Base-by-base conservation (phyloP, 176 grass and related monocot genomes). In the Dendrocalamus sinicus region DNA sequence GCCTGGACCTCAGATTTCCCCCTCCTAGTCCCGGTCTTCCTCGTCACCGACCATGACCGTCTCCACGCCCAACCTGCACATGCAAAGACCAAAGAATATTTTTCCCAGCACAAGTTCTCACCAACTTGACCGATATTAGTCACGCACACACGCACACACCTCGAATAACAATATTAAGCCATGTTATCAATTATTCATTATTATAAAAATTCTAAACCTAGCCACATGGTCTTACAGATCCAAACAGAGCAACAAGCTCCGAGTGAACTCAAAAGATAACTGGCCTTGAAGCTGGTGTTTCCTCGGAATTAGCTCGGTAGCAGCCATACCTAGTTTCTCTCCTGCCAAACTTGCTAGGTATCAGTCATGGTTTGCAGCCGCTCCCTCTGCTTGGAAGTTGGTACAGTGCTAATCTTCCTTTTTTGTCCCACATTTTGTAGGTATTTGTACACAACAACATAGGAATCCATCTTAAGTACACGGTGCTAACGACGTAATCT, bases 401-500 rank as follows among this genome's bases (percentile, higher is more conserved):
- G 43, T 71, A 1, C 19, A 22, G 54, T 22, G 2, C 3, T 12
- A 72, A 54, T 12, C 65, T 46, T 37, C 35, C 32, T 35, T 0
- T 10, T 24, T 22, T 63, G 12, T 70, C 63, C 35, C 78, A 54
- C 6, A 28, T 58, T 20, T 35, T 48, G 54, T 58, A 80, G 46
- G 62, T 67, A 67, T 52, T 41, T 80, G 64, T 80, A 52, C 28
- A 64, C 57, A 63, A 22, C 8, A 82, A 51, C 26, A 16, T 23
- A 24, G 17, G 57, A 64, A 63, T 9, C 39, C 15, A 4, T 7
- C 23, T 83, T 64, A 37, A 32, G 16, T 83, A 78, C 67, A 78
- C 3, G 16, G n/a, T 17, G 43, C 35, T 92, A 92, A 61, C n/a
- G n/a, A n/a, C n/a, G 59, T 10, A 76, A 93, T 64, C 73, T 73